phyloP scores from a whole-genome alignment of 345 rosid genomes.

The Eucalyptus viminalis region DNA sequence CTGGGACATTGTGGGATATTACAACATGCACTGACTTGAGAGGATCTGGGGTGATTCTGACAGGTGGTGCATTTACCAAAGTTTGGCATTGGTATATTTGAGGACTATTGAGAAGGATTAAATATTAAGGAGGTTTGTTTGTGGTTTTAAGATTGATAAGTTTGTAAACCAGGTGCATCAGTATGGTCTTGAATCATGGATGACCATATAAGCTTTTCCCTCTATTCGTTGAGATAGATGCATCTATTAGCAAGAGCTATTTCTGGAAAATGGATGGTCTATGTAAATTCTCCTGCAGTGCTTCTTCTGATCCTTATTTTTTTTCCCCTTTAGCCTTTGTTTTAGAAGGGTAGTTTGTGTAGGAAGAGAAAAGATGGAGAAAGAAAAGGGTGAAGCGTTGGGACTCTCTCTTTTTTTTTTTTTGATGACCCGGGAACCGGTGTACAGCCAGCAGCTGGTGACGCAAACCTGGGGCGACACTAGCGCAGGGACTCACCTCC shows the following conservation, averaged over 20 bases:
- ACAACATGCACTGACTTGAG: background rate
- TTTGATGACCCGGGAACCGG: no score
- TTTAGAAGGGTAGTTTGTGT: background rate
- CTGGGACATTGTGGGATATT: background rate
- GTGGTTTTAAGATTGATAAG: background rate
- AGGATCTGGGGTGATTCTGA: background rate
- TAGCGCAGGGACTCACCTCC: no score
- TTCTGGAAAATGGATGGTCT: background rate
- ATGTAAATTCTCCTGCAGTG: background rate
- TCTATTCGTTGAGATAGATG: background rate
- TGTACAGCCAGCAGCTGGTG: accelerated
- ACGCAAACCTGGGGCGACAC: accelerated
- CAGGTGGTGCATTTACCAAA: background rate
- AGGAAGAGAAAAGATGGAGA: background rate
- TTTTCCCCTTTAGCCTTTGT: background rate
- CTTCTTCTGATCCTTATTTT: background rate
- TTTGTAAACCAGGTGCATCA: background rate
- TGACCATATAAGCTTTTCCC: background rate
- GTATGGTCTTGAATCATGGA: background rate
- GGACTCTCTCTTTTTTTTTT: background rate
- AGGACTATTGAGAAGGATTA: background rate
- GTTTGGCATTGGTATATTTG: background rate
- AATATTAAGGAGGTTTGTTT: background rate
- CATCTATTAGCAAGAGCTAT: background rate
- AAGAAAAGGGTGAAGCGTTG: background rate